A percentile compares a stretch with the other conserved stretches of the same genome.
Evolutionary conservation across 108 stramenopile species (phyloP).

Genomic region (Nitzschia sp.): DNA sequence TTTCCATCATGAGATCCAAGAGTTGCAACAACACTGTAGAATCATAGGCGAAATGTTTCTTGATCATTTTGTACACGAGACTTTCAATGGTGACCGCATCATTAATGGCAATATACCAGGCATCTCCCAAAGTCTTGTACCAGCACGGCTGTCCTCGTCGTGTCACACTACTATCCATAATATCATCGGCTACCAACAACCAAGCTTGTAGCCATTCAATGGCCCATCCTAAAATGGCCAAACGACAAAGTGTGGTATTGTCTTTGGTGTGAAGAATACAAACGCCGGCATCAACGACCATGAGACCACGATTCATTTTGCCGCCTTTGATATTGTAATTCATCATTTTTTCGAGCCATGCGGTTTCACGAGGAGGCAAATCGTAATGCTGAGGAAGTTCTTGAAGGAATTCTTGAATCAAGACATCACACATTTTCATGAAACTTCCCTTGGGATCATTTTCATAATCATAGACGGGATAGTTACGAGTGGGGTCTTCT

Average conservation of each 20-base stretch:
- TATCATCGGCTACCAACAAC: conserved; percentile 98
- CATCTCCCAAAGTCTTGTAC: conserved; percentile 77
- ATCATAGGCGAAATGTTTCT: conserved; percentile 73
- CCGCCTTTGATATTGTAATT: conserved; percentile 94
- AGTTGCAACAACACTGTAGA: conserved; percentile 13
- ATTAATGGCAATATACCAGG: conserved; percentile 90
- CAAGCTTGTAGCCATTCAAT: conserved; percentile 97
- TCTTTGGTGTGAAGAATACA: conserved; percentile 39
- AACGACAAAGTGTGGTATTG: conserved; percentile 31
- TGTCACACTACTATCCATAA: conserved; percentile 97
- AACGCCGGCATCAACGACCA: conserved; percentile 60
- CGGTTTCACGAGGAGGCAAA: conserved; percentile 53
- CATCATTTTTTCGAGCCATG: conserved; percentile 76
- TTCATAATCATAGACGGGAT: conserved; percentile 26
- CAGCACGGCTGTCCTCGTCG: conserved; percentile 98
- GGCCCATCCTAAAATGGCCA: conserved; percentile 92
- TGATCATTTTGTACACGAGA: conserved; percentile 91
- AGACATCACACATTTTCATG: conserved; percentile 55
- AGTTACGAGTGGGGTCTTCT: background rate
- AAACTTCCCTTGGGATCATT: conserved; percentile 52
- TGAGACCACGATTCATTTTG: conserved; percentile 92
- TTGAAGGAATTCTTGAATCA: conserved; percentile 57
- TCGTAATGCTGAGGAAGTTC: conserved; percentile 69
- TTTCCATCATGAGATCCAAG: conserved; percentile 56
- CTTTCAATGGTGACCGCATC: conserved; percentile 75